Evolutionary conservation across 2,329 filamentous ascomycete genomes (phyloP), one percentile per base, ranked within the genome.

Genomic region (Penicillium sp.): DNA sequence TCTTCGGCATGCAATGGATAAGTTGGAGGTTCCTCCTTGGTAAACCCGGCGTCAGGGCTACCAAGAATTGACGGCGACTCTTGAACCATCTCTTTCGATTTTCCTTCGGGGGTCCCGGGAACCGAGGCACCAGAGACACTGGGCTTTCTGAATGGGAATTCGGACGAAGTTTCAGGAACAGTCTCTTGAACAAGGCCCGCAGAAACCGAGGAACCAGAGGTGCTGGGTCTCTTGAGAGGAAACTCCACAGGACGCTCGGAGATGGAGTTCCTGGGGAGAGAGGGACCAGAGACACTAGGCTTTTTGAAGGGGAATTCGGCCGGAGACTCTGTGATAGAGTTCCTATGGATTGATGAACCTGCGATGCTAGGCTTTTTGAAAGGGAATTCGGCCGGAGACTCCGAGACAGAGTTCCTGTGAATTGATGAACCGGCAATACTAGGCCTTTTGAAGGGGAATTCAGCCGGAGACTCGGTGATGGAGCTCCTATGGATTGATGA

Each of bases 131-230:
- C 11, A 3, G 43, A 48, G 9, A 23, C n/a, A 26, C 39, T 36
- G 23, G 36, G 30, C 7, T 9, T 41, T 19, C 48, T 47, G 18
- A n/a, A 34, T 14, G 35, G 26, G 7, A 32, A 35, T 4, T 32
- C 39, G 4, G 27, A 48, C 6, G 51, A 26, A 38, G 51, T 34
- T 16, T 41, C 39, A 26, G 38, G 38, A 9, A 19, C 23, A 7
- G 55, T 32, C 19, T 50, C 51, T 9, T 29, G 39, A 11, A n/a
- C 27, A 18, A 23, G 10, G 27, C 40, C 41, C 27, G 38, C 38
- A 3, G 29, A n/a, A 6, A 42, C 13, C 30, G 51, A 53, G 13
- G 55, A 65, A n/a, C 75, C 63, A 19, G 50, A 48, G 16, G 18
- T 18, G 14, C 50, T 36, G 4, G 26, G 10, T 18, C 32, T 51